Conservation (phyloP, 257 asterid genomes). For the Solanum peruvianum region DNA sequence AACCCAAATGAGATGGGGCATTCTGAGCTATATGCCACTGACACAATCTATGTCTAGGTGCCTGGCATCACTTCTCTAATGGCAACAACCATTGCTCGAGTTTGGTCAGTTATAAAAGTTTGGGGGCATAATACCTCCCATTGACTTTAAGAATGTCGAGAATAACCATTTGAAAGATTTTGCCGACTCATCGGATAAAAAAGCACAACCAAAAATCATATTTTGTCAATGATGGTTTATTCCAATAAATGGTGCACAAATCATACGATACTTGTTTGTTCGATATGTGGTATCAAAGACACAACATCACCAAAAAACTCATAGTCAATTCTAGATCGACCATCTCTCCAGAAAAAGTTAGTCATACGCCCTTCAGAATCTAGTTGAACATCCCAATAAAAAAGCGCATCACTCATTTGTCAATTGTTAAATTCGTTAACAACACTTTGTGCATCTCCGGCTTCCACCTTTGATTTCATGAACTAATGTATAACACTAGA, state of each 20-base stretch:
- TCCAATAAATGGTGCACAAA: background rate
- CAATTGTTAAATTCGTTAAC: background rate
- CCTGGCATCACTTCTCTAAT: too few species aligned
- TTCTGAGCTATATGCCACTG: too few species aligned
- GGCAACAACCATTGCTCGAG: too few species aligned
- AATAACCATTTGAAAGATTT: too few species aligned
- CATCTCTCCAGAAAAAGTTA: background rate
- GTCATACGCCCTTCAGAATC: background rate
- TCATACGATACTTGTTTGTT: background rate
- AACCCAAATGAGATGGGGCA: too few species aligned
- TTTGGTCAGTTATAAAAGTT: too few species aligned
- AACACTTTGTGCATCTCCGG: background rate
- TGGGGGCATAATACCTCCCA: too few species aligned
- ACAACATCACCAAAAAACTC: background rate
- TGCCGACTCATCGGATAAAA: too few species aligned
- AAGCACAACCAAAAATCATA: too few species aligned
- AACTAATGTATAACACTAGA: background rate
- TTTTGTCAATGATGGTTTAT: background rate
- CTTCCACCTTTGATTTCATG: background rate
- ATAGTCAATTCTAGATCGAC: background rate
- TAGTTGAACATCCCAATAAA: background rate
- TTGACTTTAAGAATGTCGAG: too few species aligned
- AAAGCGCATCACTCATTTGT: background rate
- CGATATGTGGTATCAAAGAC: background rate
- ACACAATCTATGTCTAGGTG: too few species aligned